Base-by-base conservation (phyloP, 2,329 filamentous ascomycete genomes). In the Drechmeria coniospora region DNA sequence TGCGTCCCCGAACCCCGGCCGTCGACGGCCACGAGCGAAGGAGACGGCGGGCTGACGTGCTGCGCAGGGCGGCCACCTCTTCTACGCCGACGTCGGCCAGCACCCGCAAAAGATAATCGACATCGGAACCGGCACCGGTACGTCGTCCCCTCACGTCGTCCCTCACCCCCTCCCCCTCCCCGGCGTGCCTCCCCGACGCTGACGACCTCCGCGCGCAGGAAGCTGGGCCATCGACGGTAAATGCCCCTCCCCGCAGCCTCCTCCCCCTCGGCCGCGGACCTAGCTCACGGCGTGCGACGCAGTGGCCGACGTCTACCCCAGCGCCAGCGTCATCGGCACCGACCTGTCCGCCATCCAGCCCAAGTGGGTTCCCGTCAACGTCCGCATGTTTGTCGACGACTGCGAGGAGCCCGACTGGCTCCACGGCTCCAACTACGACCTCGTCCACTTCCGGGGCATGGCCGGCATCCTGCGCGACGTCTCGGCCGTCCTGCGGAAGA, bases 381-480 rank as follows among this genome's bases (percentile, higher is more conserved):
- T 69, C n/a, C 57, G 56, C 6, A 75, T 75, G 49, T 54, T 73
- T 32, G 59, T 78, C 8, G 72, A 77, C 39, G 71, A 77, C 41
- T 61, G 63, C 27, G 68, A 54, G 32, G 50, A 74, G 36, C 56
- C 65, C 25, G 57, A 66, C 7, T 78, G 73, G 73, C 36, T 50
- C 4, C 51, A 54, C 15, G 67, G 64, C 27, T 47, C 55, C 4
- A 52, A 62, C 29, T 73, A 67, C 40, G 69, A 75, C 43, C 59
- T 66, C 35, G 61, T 75, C 2, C 60, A 59, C 55, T 64, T 59
- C 40, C 58, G 50, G 39, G 61, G 42, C 41, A 63, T 53, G 55
- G 68, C 56, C 39, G 55, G 36, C 15, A 56, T 61, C 17, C 56
- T 78, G 22, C 50, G 55, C n/a, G 56, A 75, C 38, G 41, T 68